These are phyloP conservation scores for Viola odorata DNA, from an alignment of 345 rosid genomes.

Conservation along the genomic window DNA sequence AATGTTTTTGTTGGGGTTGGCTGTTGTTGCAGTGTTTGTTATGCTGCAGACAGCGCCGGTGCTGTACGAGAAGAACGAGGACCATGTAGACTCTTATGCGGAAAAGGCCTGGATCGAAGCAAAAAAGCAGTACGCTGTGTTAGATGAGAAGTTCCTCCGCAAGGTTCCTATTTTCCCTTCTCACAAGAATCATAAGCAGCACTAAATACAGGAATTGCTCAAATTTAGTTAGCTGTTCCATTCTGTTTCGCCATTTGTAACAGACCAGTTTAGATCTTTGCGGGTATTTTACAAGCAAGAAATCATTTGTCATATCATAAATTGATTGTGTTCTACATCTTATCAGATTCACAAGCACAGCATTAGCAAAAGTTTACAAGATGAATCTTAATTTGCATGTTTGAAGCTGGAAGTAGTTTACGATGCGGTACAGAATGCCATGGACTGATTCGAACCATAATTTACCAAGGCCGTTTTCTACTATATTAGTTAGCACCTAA, in stretches of 20 bases:
- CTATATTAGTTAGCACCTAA: too few species aligned
- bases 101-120: slow-evolving; percentile 29
- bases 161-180: slow-evolving; percentile 22
- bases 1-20: too few species aligned
- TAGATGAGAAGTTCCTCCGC: slow-evolving; percentile 30
- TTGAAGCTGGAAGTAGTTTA: too few species aligned
- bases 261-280: background rate
- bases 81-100: slow-evolving; percentile 31
- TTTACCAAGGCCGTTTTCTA: too few species aligned
- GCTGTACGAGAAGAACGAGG: slow-evolving; percentile 39
- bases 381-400: too few species aligned
- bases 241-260: background rate
- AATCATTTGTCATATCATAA: too few species aligned
- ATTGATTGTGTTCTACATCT: too few species aligned
- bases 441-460: too few species aligned
- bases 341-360: too few species aligned
- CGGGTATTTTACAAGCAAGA: background rate
- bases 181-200: slow-evolving; percentile 21
- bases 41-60: slow-evolving; percentile 28
- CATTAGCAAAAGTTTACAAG: too few species aligned
- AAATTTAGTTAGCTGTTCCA: background rate
- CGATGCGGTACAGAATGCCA: too few species aligned
- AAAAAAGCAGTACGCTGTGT: slow-evolving; percentile 31
- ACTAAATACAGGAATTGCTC: slow-evolving; percentile 11
- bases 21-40: slow-evolving; percentile 29